Evolutionary conservation across 2,329 filamentous ascomycete species (phyloP).

Genomic region (Epichloe typhina): DNA sequence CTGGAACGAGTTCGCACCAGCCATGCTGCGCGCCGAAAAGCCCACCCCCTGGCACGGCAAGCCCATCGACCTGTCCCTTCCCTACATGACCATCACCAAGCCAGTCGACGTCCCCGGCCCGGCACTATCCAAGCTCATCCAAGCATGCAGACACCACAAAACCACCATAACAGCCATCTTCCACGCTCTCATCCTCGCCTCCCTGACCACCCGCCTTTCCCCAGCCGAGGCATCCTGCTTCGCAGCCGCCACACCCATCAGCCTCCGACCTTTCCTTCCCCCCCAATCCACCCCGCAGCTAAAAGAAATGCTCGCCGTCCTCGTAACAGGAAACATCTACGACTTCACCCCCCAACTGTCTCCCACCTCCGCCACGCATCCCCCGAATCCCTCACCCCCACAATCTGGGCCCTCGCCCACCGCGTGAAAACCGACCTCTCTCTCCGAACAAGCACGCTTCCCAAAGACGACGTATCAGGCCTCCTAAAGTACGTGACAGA

Average conservation of each 20-base stretch:
- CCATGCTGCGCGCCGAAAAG: constrained; percentile 19
- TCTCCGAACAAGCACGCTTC: constrained; percentile 19
- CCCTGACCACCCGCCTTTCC: constrained; percentile 26
- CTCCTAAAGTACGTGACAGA: constrained; percentile 30
- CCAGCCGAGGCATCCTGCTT: constrained; percentile 21
- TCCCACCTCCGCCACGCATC: constrained; percentile 12
- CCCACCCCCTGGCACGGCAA: constrained; percentile 25
- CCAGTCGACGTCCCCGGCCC: constrained; percentile 22
- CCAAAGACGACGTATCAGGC: constrained; percentile 29
- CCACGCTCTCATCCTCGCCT: constrained; percentile 30
- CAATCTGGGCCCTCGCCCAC: constrained; percentile 30
- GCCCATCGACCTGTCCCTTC: constrained; percentile 20
- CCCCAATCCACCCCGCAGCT: constrained; percentile 15
- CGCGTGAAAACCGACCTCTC: constrained; percentile 22
- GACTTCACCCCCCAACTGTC: constrained; percentile 14
- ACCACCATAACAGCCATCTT: constrained; percentile 36
- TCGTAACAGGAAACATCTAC: constrained; percentile 25
- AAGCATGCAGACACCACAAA: constrained; percentile 25
- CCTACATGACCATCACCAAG: constrained; percentile 23
- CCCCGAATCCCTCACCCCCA: constrained; percentile 9
- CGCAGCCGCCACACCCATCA: constrained; percentile 28
- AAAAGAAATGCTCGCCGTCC: constrained; percentile 21
- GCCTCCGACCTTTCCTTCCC: constrained; percentile 26
- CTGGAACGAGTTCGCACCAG: constrained; percentile 27
- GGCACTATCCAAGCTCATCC: constrained; percentile 20